Evolutionary conservation across 495 filamentous ascomycete genomes (phyloP).

Genomic region (Tuber calosporum): DNA sequence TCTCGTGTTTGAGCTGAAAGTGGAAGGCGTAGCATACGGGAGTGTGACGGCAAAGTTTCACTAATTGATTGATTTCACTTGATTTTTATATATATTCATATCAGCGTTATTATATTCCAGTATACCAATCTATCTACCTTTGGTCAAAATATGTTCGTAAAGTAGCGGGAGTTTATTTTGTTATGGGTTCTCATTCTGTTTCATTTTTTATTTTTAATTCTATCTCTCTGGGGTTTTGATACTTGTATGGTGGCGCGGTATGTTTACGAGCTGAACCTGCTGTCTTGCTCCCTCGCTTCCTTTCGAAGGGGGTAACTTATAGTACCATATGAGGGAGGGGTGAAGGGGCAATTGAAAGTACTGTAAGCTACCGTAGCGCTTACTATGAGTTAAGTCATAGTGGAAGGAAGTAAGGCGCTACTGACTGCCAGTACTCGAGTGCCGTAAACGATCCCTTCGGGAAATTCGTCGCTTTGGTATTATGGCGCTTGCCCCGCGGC

Average conservation of each 20-base stretch:
- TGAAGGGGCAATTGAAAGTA: not conserved
- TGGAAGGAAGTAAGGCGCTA: not conserved
- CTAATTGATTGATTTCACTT: conserved; percentile 26
- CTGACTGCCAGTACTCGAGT: too few relatives aligned
- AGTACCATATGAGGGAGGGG: not conserved
- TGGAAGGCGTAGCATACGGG: conserved; percentile 65
- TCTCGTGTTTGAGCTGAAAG: conserved; percentile 63
- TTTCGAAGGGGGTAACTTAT: not conserved
- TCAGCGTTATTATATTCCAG: not conserved
- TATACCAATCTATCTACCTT: not conserved
- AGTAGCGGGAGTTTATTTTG: not conserved
- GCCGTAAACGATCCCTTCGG: not conserved
- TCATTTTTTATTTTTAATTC: not conserved
- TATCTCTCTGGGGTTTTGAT: not conserved
- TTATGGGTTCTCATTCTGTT: not conserved
- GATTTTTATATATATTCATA: not conserved
- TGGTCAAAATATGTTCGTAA: not conserved
- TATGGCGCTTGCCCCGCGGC: not conserved
- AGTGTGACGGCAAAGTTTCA: conserved; percentile 66
- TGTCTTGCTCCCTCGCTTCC: not conserved
- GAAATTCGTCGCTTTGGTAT: not conserved
- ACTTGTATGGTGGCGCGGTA: not conserved
- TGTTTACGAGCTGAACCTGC: not conserved
- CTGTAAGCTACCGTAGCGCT: not conserved
- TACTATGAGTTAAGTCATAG: not conserved